These are phyloP conservation scores for Flaveria floridana DNA, from an alignment of 140 eudicot species.

Conservation along the genomic window DNA sequence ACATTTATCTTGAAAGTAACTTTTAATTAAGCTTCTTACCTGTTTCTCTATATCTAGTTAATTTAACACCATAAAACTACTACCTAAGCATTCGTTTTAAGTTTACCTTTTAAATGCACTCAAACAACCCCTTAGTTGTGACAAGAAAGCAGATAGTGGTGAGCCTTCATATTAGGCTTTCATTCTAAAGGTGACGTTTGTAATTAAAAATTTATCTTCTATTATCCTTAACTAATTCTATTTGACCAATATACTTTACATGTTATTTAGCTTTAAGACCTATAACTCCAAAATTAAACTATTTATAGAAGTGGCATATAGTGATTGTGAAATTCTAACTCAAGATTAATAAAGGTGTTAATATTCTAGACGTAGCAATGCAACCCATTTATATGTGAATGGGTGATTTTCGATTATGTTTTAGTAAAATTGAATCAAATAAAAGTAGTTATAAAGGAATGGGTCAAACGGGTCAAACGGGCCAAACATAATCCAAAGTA, in stretches of 20 bases:
- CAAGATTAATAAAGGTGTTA: background rate
- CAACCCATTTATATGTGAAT: background rate
- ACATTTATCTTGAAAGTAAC: slow-evolving; percentile 1
- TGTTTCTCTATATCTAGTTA: background rate
- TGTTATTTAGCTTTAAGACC: background rate
- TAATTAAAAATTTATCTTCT: background rate
- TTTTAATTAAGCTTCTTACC: background rate
- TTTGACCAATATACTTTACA: background rate
- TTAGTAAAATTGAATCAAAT: background rate
- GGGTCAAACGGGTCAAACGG: background rate
- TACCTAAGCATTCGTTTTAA: background rate
- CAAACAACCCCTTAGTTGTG: background rate
- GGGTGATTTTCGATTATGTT: background rate
- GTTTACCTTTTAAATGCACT: background rate
- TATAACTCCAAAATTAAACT: background rate
- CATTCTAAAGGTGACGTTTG: background rate
- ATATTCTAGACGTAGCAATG: background rate
- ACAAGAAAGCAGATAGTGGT: background rate
- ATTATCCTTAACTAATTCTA: background rate
- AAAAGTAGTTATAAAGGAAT: background rate
- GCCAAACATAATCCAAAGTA: background rate
- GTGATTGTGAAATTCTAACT: background rate
- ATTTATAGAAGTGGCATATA: background rate
- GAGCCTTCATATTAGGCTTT: background rate
- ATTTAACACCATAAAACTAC: background rate